Evolutionary conservation across 2,329 filamentous ascomycete species (phyloP), one percentile per base, ranked within the genome.

Genomic region (Samsoniella hepiali): DNA sequence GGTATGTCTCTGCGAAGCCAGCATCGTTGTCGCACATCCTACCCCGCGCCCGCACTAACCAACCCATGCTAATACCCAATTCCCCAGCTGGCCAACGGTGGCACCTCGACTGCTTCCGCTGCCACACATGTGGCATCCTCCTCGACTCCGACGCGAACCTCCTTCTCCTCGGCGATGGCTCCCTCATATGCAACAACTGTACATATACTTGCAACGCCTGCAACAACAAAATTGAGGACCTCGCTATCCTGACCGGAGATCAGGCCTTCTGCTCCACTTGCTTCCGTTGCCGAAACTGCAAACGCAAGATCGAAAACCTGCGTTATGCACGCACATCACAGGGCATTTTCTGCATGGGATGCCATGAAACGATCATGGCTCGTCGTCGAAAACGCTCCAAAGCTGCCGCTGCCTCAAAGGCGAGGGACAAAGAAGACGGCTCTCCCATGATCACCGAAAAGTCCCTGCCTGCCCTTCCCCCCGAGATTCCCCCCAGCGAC

Each of bases 301-400:
- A 98, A 81, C 88, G 91, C 74, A 97, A 97, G 81, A 99, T 99
- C 65, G 95, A 99, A 77, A 99, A 99, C 75, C 82, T 99, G 67
- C 89, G 94, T 75, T 99, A 98, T 86, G 95, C 95, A 62, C 88
- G 95, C 72, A 99, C 95, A 1, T 97, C 94, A 8, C 95, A 98
- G 77, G 95, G 95, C 65, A 99, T 99, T 70, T 98, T 99, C 74
- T 99, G 95, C 79, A 99, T 99, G 95, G 93, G 89, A 72, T 99
- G 95, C 75, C 95, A 99, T 73, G 95, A 99, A 77, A 95, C 92
- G 34, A 79, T 99, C 60, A 98, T 98, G 93, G 92, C 94, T 57
- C 84, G 94, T 67, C 85, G 94, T 67, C 86, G 92, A 72, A 97
- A 98, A 79, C 93, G 91, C 75, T 88, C 89, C 45, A 93, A 91